Evolutionary conservation across 192 early-diverging fungal genomes (phyloP), one percentile per base, ranked within the genome.

Genomic region (Coemansia sp.): DNA sequence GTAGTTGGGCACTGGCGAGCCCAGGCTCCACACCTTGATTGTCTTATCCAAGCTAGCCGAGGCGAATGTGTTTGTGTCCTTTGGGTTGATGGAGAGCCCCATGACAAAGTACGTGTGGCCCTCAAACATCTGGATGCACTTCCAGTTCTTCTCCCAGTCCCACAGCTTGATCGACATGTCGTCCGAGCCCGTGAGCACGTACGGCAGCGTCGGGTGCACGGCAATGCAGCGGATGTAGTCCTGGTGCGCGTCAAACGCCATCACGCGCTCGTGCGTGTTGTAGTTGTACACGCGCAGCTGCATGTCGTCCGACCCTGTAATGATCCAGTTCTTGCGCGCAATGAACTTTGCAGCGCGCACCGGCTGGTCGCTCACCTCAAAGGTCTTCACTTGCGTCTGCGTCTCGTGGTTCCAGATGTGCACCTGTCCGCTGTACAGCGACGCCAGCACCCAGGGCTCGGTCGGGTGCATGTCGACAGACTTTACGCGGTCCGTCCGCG

Each of bases 121-220:
- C 69, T 99, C 97, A 67, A 98, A 99, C 49, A 94, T 93, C 85
- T 94, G 93, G 61, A 94, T 80, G 83, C 93, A 94, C 76, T 89
- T 96, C 98, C 98, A 99, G 74, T 89, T 90, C 81, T 97, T 97
- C 41, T 99, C 98, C 97, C 97, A 99, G 84, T 99, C 94, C 97
- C 97, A 99, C 61, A 99, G 84, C 76, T 96, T 96, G 76, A 99
- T 96, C 3, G 90, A 87, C 91, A 94, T 94, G 68, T 99, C 98
- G 71, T 99, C 98, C 4, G 96, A 97, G 58, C 94, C 90, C 2
- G 95, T 94, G 46, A 99, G 83, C 27, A 99, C 85, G 58, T 91
- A 91, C 36, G 98, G 92, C 69, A 95, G 95, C n/a, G 95, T 94
- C 40, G 93, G 94, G 72, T 99, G 98, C 31, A 99, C 94, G 20